Evolutionary conservation across 2,329 filamentous ascomycete genomes (phyloP), one percentile per base, ranked within the genome.

Genomic region (Colletotrichum gigasporum): DNA sequence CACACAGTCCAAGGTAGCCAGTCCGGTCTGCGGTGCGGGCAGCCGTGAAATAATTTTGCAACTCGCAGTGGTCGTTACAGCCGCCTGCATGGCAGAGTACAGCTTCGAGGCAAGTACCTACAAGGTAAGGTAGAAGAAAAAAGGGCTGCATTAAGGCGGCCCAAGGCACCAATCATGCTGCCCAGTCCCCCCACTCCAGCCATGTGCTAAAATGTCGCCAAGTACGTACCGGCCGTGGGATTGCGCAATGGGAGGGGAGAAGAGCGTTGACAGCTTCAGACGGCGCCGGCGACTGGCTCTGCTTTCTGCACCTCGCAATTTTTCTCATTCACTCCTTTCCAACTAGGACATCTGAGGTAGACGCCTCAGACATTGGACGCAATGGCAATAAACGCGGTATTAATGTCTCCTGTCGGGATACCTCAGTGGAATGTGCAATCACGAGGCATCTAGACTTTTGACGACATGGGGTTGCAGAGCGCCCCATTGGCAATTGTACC

Each of bases 221-320:
- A 18, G 16, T 55, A 62, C 62, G 62, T 65, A 51, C 62, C 42
- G 26, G 14, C 26, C 44, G 45, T 60, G 48, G 57, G 41, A 65
- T 65, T 62, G 62, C 57, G 56, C 62, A 62, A 65, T 65, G 56
- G 54, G 61, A 53, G 56, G 56, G 57, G 54, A 45, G 26, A 32
- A 54, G 41, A 42, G 56, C 22, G 28, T 42, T 57, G 26, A 53
- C 35, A 53, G 62, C 42, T 42, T 48, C 34, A 39, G 35, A 50
- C 16, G 39, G 26, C 34, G 59, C 35, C 52, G 34, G 48, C 50
- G 41, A n/a, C 20, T 45, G 26, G 9, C 2, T 60, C 24, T 30
- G 20, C 11, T 52, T 12, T 35, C 50, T 61, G 56, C 34, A 50
- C 56, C 48, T 64, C 16, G 18, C 53, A 11, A 47, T 45, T 41